phyloP scores from a whole-genome alignment of 2,329 filamentous ascomycete genomes.

The Epicoccum nigrum region DNA sequence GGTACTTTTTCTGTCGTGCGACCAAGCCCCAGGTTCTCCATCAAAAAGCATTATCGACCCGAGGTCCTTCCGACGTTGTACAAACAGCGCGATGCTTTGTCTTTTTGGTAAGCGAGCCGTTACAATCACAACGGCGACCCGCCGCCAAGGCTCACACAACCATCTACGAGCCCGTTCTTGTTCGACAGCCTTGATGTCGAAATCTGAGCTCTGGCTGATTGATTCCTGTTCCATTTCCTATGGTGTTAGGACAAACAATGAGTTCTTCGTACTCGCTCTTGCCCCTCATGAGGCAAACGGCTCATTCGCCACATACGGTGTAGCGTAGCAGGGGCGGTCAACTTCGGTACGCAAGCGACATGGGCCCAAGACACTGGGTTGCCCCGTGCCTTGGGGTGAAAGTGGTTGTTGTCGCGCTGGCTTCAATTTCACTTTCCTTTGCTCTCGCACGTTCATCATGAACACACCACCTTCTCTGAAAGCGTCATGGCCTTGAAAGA shows the following conservation, averaged over 20 bases:
- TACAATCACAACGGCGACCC: conserved; percentile 14
- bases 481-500: conserved; percentile 23
- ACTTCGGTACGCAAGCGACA: conserved; percentile 35
- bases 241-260: too few species aligned
- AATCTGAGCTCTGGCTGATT: too few species aligned
- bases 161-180: conserved; percentile 2
- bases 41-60: not conserved
- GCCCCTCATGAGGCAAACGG: conserved; percentile 4
- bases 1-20: conserved; percentile 3
- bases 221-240: too few species aligned
- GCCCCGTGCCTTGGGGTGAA: conserved; percentile 12
- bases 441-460: conserved; percentile 18
- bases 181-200: too few species aligned
- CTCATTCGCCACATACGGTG: conserved; percentile 3
- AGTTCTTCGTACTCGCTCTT: not conserved
- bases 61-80: conserved; percentile 5
- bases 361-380: conserved; percentile 4
- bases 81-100: not conserved
- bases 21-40: conserved; percentile 10
- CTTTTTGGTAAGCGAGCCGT: conserved; percentile 10
- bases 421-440: conserved; percentile 7
- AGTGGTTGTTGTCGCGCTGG: not conserved
- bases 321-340: conserved; percentile 10
- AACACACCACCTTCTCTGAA: conserved; percentile 6
- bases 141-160: conserved; percentile 1